phyloP scores from a whole-genome alignment of 495 filamentous ascomycete species.

The Cryomyces antarcticus region DNA sequence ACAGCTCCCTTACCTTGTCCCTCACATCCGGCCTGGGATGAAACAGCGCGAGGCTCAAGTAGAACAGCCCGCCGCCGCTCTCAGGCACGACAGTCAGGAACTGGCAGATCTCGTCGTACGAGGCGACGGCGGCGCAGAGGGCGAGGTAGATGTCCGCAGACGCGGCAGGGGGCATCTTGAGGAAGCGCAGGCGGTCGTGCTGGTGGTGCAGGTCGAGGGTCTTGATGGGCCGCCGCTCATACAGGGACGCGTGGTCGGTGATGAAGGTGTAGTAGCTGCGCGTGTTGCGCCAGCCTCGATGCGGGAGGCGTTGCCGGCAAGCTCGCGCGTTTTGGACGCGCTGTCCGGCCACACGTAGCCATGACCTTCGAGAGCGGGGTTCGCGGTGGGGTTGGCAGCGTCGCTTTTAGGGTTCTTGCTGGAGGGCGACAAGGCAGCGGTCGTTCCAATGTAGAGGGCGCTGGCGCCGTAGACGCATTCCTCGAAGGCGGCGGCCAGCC shows the following conservation, averaged over 20 bases:
- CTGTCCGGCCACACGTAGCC: slow-evolving; percentile 92
- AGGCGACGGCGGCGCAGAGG: slow-evolving; percentile 42
- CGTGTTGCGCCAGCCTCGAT: slow-evolving; percentile 92
- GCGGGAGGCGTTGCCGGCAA: slow-evolving; percentile 70
- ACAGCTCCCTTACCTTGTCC: slow-evolving; percentile 51
- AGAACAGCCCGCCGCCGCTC: slow-evolving; percentile 77
- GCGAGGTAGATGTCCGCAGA: slow-evolving; percentile 65
- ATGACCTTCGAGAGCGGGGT: slow-evolving; percentile 35
- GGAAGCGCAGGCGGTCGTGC: slow-evolving; percentile 66
- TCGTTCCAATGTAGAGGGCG: slow-evolving; percentile 59
- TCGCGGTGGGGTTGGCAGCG: slow-evolving; percentile 28
- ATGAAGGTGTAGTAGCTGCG: slow-evolving; percentile 89
- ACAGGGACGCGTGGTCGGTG: slow-evolving; percentile 49
- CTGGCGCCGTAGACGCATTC: slow-evolving; percentile 83
- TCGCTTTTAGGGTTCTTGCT: not conserved
- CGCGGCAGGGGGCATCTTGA: slow-evolving; percentile 50
- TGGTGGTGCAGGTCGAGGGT: slow-evolving; percentile 75
- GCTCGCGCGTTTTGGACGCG: slow-evolving; percentile 53
- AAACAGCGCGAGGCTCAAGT: slow-evolving; percentile 80
- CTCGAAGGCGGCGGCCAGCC: slow-evolving; percentile 84
- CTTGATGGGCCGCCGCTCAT: slow-evolving; percentile 57
- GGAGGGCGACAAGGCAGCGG: not conserved
- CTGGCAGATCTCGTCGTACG: slow-evolving; percentile 72
- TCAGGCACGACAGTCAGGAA: slow-evolving; percentile 73
- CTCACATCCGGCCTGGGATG: slow-evolving; percentile 69